Conservation (phyloP, 164 flowering plant genomes). For the Vitis riparia region DNA sequence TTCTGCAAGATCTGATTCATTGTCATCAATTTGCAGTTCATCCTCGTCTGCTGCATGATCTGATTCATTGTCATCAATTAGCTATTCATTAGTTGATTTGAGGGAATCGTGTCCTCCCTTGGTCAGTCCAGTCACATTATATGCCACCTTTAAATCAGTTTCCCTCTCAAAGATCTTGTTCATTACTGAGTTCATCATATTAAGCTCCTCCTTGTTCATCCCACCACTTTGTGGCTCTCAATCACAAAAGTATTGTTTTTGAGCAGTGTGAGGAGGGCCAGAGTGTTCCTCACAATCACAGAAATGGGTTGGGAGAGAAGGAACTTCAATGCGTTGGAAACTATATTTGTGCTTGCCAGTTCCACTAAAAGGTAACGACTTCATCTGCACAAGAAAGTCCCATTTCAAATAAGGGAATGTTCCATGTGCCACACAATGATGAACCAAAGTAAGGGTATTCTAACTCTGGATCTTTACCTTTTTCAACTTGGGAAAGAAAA, state of each 20-base stretch:
- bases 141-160: conserved; percentile 8
- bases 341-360: conserved; percentile 96
- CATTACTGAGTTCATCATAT: conserved; percentile 73
- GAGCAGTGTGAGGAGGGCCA: conserved; percentile 23
- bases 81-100: conserved; percentile 18
- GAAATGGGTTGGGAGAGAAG: conserved; percentile 68
- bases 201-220: conserved; percentile 52
- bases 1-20: conserved; percentile 24
- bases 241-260: conserved; percentile 17
- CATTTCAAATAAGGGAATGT: conserved; percentile 1
- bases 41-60: conserved; percentile 29
- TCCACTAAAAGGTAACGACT: conserved; percentile 64
- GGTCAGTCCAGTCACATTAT: background rate
- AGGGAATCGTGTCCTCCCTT: conserved; percentile 11
- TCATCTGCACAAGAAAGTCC: conserved; percentile 49
- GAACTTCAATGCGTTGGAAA: conserved; percentile 70
- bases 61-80: conserved; percentile 24
- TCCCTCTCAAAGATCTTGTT: conserved; percentile 59
- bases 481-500: conserved; percentile 69
- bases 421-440: background rate
- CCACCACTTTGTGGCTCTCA: conserved; percentile 28
- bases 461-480: conserved; percentile 41
- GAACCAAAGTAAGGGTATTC: background rate
- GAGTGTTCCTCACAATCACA: conserved; percentile 92
- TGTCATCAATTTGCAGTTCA: conserved; percentile 23